Evolutionary conservation across 1,284 basidiomycete species (phyloP), one percentile per base, ranked within the genome.

Genomic region (Takashimella koratensis): DNA sequence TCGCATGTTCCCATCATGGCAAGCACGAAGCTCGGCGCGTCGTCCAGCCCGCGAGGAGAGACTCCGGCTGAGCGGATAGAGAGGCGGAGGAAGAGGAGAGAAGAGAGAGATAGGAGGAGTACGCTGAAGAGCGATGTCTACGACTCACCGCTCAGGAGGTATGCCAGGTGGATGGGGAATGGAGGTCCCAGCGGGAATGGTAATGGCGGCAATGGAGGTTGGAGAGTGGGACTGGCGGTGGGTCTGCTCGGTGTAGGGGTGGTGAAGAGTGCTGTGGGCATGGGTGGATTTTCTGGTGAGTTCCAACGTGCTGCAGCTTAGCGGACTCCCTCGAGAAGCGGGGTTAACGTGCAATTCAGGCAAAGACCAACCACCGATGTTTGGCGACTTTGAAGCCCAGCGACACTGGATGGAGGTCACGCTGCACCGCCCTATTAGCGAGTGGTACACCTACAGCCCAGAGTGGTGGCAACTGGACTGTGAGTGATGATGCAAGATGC

Each of bases 131-230:
- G 56, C 12, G 56, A 54, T 13, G 49, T 49, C 36, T 67, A 55
- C 44, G 60, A 62, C 42, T 57, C 54, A 20, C 59, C 59, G 4
- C 39, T 65, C 3, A 51, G 65, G 42, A 47, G 47, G 16, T 58
- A 42, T 40, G 49, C 64, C n/a, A 49, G 65, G 39, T 62, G 49
- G 49, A 53, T 59, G 48, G 39, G 43, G 5, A 27, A 21, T 19
- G 36, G 41, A 2, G 61, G 57, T 3, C 23, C 48, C 20, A 45
- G 47, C 4, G 30, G 30, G 30, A 36, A 16, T 8, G 30, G 30
- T 16, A 36, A 16, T 36, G 10, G n/a, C n/a, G n/a, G n/a, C n/a
- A n/a, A n/a, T n/a, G 30, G 30, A 16, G 12, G 46, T n/a, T 55
- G 51, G 56, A 36, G 16, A 36, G 30, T 36, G 10, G 52, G 25